These are phyloP conservation scores for Maudiozyma serrabonitensis DNA, from an alignment of 805 yeast genomes.

Conservation along the genomic window DNA sequence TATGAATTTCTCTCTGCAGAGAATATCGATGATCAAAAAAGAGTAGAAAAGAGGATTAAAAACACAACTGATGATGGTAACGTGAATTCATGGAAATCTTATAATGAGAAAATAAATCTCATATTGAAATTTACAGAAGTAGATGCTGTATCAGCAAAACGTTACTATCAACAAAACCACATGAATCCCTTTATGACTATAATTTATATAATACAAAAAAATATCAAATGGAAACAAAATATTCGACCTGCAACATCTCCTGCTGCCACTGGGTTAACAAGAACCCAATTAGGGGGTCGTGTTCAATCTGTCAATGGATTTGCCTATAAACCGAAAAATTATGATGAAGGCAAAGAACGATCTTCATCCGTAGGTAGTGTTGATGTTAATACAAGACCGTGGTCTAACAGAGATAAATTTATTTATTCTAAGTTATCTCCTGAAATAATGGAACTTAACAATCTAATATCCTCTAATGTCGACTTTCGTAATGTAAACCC, in stretches of 20 bases:
- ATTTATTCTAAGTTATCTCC: slow-evolving; percentile 3
- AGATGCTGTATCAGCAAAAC: slow-evolving; percentile 10
- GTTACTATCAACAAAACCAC: slow-evolving; percentile 24
- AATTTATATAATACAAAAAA: slow-evolving; percentile 27
- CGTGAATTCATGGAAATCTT: slow-evolving; percentile 10
- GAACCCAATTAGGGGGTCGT: slow-evolving; percentile 19
- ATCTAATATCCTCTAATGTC: slow-evolving; percentile 28
- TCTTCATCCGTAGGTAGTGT: not conserved
- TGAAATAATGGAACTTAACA: slow-evolving; percentile 30
- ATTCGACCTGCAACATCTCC: no score
- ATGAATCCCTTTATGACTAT: slow-evolving; percentile 28
- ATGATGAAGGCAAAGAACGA: not conserved
- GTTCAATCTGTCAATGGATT: slow-evolving; percentile 28
- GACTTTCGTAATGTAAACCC: slow-evolving; percentile 30
- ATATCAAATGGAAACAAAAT: not conserved
- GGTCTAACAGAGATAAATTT: slow-evolving; percentile 1
- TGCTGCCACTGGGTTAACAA: not conserved
- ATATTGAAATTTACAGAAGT: slow-evolving; percentile 18
- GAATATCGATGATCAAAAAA: slow-evolving; percentile 8
- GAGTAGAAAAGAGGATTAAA: slow-evolving; percentile 8
- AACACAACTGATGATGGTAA: not conserved
- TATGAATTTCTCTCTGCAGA: slow-evolving; percentile 11
- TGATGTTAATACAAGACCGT: not conserved
- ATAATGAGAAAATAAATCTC: slow-evolving; percentile 11
- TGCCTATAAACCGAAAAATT: slow-evolving; percentile 7